Conservation (phyloP, 2,329 filamentous ascomycete species). For the Septoria linicola region DNA sequence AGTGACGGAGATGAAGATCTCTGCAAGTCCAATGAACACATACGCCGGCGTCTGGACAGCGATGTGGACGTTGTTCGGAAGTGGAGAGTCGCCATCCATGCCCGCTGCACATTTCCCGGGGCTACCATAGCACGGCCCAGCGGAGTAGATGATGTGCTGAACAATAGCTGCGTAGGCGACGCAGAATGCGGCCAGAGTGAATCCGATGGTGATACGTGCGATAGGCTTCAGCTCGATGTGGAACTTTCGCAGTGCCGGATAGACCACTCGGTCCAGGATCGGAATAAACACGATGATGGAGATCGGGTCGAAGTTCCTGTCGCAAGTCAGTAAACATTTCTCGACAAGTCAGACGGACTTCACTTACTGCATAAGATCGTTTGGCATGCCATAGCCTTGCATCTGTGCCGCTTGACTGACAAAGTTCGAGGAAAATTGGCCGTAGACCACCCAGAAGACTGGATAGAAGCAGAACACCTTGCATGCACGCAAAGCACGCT, state of each 20-base stretch:
- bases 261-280: constrained; percentile 46
- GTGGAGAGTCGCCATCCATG: constrained; percentile 31
- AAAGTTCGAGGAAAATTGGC: constrained; percentile 46
- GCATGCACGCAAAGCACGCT: constrained; percentile 65
- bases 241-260: constrained; percentile 46
- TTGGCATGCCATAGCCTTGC: constrained; percentile 45
- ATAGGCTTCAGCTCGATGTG: constrained; percentile 50
- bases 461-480: constrained; percentile 62
- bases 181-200: constrained; percentile 53
- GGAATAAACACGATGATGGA: constrained; percentile 50
- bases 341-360: no score
- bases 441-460: constrained; percentile 48
- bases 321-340: neutral
- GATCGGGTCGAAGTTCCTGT: constrained; percentile 48
- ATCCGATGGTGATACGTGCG: constrained; percentile 54
- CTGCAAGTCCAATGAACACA: constrained; percentile 46
- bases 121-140: constrained; percentile 53
- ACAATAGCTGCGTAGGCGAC: constrained; percentile 58
- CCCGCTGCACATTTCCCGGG: constrained; percentile 43
- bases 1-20: constrained; percentile 51
- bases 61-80: constrained; percentile 47
- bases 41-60: constrained; percentile 49
- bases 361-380: no score
- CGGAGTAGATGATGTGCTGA: constrained; percentile 56
- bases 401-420: constrained; percentile 50